Evolutionary conservation across 2,329 filamentous ascomycete genomes (phyloP).

Genomic region (Alternaria gaisen): DNA sequence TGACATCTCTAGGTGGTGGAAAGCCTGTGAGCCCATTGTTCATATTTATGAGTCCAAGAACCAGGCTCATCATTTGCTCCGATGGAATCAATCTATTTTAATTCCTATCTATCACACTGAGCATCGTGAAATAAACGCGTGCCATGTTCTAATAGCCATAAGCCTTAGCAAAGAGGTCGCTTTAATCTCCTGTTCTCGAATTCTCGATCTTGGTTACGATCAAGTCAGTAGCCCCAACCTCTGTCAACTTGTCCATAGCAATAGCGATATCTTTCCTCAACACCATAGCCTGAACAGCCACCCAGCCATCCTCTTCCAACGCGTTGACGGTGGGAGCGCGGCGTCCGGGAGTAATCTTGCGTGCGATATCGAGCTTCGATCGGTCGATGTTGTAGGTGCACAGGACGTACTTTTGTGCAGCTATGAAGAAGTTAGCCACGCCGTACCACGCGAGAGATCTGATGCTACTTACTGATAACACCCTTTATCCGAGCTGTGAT

Average conservation of each 20-base stretch:
- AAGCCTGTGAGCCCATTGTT: too few species aligned
- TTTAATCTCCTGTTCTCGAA: constrained; percentile 55
- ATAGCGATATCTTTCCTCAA: constrained; percentile 84
- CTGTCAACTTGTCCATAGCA: constrained; percentile 84
- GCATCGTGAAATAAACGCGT: background rate
- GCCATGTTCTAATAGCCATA: background rate
- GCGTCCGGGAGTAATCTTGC: constrained; percentile 88
- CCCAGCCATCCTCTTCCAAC: constrained; percentile 88
- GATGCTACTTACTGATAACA: constrained; percentile 74
- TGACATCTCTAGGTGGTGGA: background rate
- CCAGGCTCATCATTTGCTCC: background rate
- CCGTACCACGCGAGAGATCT: background rate
- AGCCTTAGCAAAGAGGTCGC: background rate
- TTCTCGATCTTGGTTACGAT: constrained; percentile 88
- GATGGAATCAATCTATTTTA: background rate
- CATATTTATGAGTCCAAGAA: background rate
- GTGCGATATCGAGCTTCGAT: constrained; percentile 70
- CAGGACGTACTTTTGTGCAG: constrained; percentile 90
- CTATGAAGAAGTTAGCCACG: constrained; percentile 47
- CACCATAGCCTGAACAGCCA: constrained; percentile 94
- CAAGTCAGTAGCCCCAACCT: constrained; percentile 83
- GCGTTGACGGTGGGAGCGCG: constrained; percentile 91
- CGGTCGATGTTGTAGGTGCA: constrained; percentile 96
- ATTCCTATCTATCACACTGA: background rate
- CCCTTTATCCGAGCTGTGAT: constrained; percentile 88